A percentile compares a stretch with the other conserved stretches of the same genome.
These are phyloP conservation scores for Camellia sinensis DNA, from an alignment of 148 eudicot species.

Conservation along the genomic window DNA sequence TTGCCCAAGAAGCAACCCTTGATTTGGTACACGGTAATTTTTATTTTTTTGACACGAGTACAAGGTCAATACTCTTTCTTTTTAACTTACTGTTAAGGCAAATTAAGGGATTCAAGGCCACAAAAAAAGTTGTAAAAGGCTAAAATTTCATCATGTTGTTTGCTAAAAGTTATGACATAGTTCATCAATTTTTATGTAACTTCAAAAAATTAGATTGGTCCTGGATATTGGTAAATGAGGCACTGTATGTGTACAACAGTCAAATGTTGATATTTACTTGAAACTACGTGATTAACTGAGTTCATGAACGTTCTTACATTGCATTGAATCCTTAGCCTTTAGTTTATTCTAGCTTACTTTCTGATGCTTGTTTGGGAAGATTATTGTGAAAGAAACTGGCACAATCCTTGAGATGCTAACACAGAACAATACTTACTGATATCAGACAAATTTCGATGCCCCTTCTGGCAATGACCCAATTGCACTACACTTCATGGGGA, in stretches of 20 bases:
- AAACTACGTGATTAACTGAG: neutral
- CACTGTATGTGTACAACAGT: neutral
- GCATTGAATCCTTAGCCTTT: neutral
- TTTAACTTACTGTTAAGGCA: neutral
- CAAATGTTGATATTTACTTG: neutral
- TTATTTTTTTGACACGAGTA: neutral
- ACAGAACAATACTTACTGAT: constrained; percentile 9
- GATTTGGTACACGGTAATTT: constrained; percentile 58
- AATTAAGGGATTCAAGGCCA: constrained; percentile 2
- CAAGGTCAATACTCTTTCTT: neutral
- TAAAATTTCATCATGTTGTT: neutral
- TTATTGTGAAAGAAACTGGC: neutral
- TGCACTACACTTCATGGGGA: constrained; percentile 76
- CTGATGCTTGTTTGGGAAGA: neutral
- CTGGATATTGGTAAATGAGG: neutral
- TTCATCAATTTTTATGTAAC: too few species aligned
- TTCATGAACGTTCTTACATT: neutral
- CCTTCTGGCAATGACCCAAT: constrained; percentile 68
- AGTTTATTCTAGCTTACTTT: neutral
- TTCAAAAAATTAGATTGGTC: neutral
- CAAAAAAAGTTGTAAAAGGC: neutral
- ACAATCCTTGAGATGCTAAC: constrained; percentile 5
- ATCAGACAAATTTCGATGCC: constrained; percentile 67
- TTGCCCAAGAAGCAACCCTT: constrained; percentile 49
- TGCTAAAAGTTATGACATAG: neutral